A percentile compares a stretch with the other conserved stretches of the same genome.
These are phyloP conservation scores for Centrapalus pauciflorus DNA, from an alignment of 129 eudicot species.

Conservation along the genomic window DNA sequence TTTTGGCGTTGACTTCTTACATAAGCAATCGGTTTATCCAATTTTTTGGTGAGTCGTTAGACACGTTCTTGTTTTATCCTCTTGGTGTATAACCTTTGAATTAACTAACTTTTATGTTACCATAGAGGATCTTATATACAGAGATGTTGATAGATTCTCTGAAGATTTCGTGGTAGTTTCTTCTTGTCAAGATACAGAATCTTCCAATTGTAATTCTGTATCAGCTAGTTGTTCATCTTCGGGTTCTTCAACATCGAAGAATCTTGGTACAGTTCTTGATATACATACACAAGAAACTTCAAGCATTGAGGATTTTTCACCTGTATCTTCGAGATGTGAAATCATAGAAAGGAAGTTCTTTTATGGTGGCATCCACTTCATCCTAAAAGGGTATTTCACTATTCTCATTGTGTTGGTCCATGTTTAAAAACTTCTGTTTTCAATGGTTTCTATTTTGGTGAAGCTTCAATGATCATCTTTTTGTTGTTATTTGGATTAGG, in stretches of 20 bases:
- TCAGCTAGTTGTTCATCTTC: constrained; percentile 28
- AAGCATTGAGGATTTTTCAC: constrained; percentile 18
- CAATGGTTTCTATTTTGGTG: neutral
- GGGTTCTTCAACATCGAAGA: constrained; percentile 28
- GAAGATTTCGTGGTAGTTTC: constrained; percentile 33
- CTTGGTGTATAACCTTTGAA: neutral
- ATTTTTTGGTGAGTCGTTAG: constrained; percentile 56
- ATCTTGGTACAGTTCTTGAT: constrained; percentile 26
- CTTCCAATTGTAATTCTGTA: constrained; percentile 16
- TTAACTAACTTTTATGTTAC: neutral
- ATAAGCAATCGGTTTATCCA: constrained; percentile 50
- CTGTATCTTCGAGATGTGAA: constrained; percentile 39
- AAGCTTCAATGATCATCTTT: constrained; percentile 1
- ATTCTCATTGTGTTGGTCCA: constrained; percentile 2
- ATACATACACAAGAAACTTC: constrained; percentile 19
- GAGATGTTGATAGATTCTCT: constrained; percentile 40
- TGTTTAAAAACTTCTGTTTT: neutral
- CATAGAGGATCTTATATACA: constrained; percentile 66
- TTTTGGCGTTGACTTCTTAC: constrained; percentile 57
- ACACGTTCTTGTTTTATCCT: neutral
- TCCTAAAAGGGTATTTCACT: constrained; percentile 59
- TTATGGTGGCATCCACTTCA: constrained; percentile 41
- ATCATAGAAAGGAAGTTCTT: constrained; percentile 34
- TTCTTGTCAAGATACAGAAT: constrained; percentile 24
- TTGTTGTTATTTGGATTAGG: neutral